Percentiles rank a stretch among this genome's conserved stretches.
Evolutionary conservation across 768 basidiomycete genomes (phyloP).

Genomic region (Tylopilus subfusipes): DNA sequence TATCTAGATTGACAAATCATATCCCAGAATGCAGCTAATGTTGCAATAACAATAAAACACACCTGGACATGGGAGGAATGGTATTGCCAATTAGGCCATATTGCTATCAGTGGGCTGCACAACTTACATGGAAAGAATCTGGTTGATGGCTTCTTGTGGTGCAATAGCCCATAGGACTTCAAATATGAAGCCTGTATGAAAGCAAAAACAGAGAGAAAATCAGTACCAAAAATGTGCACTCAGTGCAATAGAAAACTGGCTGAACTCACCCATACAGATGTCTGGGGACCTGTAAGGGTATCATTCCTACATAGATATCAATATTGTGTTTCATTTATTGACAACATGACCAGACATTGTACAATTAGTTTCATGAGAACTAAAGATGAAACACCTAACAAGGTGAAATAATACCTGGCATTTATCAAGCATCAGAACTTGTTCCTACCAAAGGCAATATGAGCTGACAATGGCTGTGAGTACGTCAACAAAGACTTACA

Average conservation of each 20-base stretch:
- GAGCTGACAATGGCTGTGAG: neutral
- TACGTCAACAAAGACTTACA: neutral
- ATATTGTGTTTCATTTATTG: neutral
- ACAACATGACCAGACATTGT: neutral
- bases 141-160: neutral
- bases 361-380: neutral
- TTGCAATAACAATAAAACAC: neutral
- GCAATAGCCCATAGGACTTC: neutral
- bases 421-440: neutral
- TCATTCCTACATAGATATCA: neutral
- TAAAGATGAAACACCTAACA: neutral
- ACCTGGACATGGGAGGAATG: neutral
- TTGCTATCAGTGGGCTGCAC: neutral
- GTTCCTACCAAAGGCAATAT: neutral
- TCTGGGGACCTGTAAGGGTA: neutral
- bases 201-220: neutral
- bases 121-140: neutral
- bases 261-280: constrained; percentile 2
- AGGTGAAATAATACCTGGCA: neutral
- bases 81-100: neutral
- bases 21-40: neutral
- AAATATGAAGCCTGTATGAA: constrained; percentile 4
- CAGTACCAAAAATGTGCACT: neutral
- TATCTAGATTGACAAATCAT: neutral
- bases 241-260: neutral